Percentiles rank a stretch among this genome's conserved stretches.
These are phyloP conservation scores for Penicillium atrosanguineum DNA, from an alignment of 495 filamentous ascomycete species.

Conservation along the genomic window DNA sequence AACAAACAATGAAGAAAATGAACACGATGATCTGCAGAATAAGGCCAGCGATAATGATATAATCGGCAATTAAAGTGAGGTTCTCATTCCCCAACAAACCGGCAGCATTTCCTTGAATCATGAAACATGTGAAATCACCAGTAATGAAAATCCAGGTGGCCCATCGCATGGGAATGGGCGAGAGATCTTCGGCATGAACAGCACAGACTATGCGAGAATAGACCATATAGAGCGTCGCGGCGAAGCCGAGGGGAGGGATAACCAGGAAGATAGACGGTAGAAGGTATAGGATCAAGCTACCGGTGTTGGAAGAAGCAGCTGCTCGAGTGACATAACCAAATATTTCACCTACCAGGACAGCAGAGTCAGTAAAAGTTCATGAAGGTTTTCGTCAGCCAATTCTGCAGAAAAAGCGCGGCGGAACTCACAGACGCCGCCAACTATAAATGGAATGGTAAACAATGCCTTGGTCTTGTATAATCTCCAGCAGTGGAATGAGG, in stretches of 20 bases:
- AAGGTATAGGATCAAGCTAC: slow-evolving; percentile 18
- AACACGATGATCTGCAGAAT: slow-evolving; percentile 3
- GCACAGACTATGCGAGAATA: slow-evolving; percentile 43
- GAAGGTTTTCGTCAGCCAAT: not conserved
- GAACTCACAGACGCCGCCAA: slow-evolving; percentile 14
- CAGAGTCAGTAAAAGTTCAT: not conserved
- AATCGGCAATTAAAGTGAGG: slow-evolving; percentile 1
- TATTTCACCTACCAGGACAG: slow-evolving; percentile 21
- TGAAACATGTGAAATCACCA: slow-evolving; percentile 19
- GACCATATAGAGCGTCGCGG: slow-evolving; percentile 54
- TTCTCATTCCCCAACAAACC: slow-evolving; percentile 12
- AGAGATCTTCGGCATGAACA: slow-evolving; percentile 34
- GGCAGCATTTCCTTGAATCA: slow-evolving; percentile 15
- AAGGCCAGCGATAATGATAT: slow-evolving; percentile 15
- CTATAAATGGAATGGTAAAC: slow-evolving; percentile 10
- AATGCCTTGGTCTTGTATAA: slow-evolving; percentile 6
- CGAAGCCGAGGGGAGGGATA: slow-evolving; percentile 37
- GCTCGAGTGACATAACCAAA: slow-evolving; percentile 45
- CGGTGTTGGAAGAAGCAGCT: slow-evolving; percentile 13
- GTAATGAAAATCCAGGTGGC: slow-evolving; percentile 23
- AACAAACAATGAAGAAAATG: slow-evolving; percentile 25
- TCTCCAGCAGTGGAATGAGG: slow-evolving; percentile 36
- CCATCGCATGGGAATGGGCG: slow-evolving; percentile 6
- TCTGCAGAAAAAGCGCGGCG: not conserved
- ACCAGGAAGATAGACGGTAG: slow-evolving; percentile 32